These are phyloP conservation scores for Penicillium paneum DNA, from an alignment of 2,329 filamentous ascomycete genomes.

Conservation along the genomic window DNA sequence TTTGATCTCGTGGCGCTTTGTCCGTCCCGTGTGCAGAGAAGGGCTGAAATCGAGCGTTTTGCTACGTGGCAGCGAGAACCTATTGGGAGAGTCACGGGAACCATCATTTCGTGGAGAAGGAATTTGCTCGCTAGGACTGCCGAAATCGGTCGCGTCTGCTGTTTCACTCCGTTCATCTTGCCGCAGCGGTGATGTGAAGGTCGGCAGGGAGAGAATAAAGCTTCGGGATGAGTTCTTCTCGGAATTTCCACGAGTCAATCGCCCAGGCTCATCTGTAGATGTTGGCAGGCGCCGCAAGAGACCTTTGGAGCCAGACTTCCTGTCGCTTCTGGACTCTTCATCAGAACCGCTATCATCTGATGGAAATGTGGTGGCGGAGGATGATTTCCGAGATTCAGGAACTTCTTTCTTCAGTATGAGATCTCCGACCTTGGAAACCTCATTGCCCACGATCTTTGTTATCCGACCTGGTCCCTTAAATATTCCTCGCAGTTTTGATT, in stretches of 20 bases:
- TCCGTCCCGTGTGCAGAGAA: conserved; percentile 24
- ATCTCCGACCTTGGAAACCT: conserved; percentile 61
- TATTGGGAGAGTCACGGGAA: conserved; percentile 11
- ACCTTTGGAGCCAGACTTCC: conserved; percentile 25
- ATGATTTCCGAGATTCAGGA: conserved; percentile 42
- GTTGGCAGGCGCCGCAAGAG: conserved; percentile 34
- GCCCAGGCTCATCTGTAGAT: conserved; percentile 35
- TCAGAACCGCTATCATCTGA: conserved; percentile 51
- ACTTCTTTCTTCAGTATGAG: conserved; percentile 59
- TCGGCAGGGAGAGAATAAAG: conserved; percentile 48
- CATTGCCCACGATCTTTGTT: conserved; percentile 67
- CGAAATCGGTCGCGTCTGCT: conserved; percentile 16
- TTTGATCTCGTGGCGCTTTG: conserved; percentile 26
- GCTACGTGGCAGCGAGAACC: conserved; percentile 13
- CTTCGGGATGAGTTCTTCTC: conserved; percentile 39
- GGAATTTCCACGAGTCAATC: conserved; percentile 31
- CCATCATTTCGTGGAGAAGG: conserved; percentile 10
- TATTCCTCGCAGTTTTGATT: conserved; percentile 67
- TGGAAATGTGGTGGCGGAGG: conserved; percentile 44
- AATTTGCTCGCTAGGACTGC: conserved; percentile 13
- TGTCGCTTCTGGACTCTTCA: conserved; percentile 39
- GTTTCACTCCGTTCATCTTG: conserved; percentile 37
- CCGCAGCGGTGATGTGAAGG: conserved; percentile 50
- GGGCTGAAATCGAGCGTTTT: conserved; percentile 33
- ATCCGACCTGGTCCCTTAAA: conserved; percentile 71